Percentiles rank a stretch among this genome's conserved stretches.
Evolutionary conservation across 257 asterid species (phyloP).

Genomic region (Solanum medicagineum): DNA sequence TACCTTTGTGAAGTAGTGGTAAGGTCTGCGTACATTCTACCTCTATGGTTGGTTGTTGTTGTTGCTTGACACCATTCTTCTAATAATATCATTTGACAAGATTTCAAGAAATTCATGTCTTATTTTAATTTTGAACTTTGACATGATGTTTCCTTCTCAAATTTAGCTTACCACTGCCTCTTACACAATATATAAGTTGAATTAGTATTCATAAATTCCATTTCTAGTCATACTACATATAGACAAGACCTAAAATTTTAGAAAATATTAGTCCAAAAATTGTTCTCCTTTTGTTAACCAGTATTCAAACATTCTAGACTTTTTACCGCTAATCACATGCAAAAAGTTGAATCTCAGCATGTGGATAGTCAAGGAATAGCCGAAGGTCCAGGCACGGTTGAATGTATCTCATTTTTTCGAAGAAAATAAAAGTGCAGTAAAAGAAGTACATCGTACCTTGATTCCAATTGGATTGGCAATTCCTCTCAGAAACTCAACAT

Average conservation of each 20-base stretch:
- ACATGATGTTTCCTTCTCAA: background rate
- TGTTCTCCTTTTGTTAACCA: background rate
- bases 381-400: background rate
- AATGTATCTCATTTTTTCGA: background rate
- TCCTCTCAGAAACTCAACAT: constrained; percentile 65
- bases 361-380: background rate
- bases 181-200: no score
- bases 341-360: background rate
- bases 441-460: constrained; percentile 27
- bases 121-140: background rate
- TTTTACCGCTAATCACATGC: background rate
- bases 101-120: background rate
- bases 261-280: background rate
- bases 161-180: background rate
- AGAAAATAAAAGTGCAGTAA: background rate
- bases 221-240: background rate
- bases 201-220: background rate
- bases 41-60: no score
- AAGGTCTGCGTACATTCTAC: no score
- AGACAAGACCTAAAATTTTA: background rate
- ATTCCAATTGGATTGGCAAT: constrained; percentile 67
- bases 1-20: no score
- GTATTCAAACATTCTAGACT: background rate
- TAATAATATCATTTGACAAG: background rate
- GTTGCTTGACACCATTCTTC: background rate